phyloP scores from a whole-genome alignment of 1,284 basidiomycete species.

The Ceratobasidium sp. region DNA sequence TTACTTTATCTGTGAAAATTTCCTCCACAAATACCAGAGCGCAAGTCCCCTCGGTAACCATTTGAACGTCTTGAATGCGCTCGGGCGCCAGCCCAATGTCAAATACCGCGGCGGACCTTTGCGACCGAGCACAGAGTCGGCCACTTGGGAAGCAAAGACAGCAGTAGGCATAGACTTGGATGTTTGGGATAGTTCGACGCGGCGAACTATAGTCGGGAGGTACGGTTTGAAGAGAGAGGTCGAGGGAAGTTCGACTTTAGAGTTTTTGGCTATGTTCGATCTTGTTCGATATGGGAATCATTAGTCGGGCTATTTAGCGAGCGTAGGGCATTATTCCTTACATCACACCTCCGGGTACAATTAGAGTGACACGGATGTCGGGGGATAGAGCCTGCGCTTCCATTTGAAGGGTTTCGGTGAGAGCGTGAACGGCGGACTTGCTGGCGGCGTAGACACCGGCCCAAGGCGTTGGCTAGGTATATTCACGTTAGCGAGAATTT shows the following conservation, averaged over 20 bases:
- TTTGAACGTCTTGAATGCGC: conserved; percentile 5
- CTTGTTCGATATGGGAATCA: background rate
- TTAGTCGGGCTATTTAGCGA: background rate
- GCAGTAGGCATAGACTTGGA: conserved; percentile 31
- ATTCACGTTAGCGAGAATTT: background rate
- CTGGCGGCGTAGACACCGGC: conserved; percentile 48
- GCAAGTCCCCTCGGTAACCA: conserved; percentile 31
- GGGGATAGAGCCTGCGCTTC: conserved; percentile 44
- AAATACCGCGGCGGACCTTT: conserved; percentile 14
- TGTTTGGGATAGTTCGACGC: conserved; percentile 22
- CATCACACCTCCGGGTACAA: conserved; percentile 20
- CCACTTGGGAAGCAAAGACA: conserved; percentile 25
- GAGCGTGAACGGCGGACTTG: conserved; percentile 49
- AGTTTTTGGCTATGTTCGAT: conserved; percentile 27
- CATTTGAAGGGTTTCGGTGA: conserved; percentile 49
- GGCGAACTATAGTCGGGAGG: conserved; percentile 23
- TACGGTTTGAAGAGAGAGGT: conserved; percentile 40
- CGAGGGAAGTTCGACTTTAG: conserved; percentile 24
- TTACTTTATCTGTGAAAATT: background rate
- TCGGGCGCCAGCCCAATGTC: conserved; percentile 1
- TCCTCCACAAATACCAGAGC: conserved; percentile 34
- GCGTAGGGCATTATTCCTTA: background rate
- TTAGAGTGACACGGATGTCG: conserved; percentile 22
- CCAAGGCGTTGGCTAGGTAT: conserved; percentile 48
- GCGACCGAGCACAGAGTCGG: background rate